phyloP scores from a whole-genome alignment of 495 filamentous ascomycete species.

The Pseudotulostoma volvatum region DNA sequence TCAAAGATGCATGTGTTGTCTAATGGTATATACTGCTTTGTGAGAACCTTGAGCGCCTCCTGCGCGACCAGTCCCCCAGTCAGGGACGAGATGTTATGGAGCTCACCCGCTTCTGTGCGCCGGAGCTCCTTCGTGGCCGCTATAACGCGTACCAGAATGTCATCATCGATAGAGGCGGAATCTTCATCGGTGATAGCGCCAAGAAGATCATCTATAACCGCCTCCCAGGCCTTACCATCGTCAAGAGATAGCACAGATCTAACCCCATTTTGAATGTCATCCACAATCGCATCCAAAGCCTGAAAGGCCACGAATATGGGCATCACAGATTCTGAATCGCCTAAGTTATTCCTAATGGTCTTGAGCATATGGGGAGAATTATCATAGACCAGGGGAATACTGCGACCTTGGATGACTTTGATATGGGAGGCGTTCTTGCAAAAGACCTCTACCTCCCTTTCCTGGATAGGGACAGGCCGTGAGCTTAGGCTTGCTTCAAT shows the following conservation, averaged over 20 bases:
- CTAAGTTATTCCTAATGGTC: constrained; percentile 17
- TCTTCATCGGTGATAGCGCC: constrained; percentile 30
- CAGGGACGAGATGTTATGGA: constrained; percentile 88
- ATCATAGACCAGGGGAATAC: constrained; percentile 30
- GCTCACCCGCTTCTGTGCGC: constrained; percentile 65
- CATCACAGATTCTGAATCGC: constrained; percentile 44
- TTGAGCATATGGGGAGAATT: constrained; percentile 17
- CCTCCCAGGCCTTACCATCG: constrained; percentile 20
- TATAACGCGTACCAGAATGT: constrained; percentile 23
- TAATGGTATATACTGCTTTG: constrained; percentile 87
- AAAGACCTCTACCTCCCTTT: constrained; percentile 76
- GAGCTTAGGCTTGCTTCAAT: constrained; percentile 37
- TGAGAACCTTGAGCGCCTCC: constrained; percentile 91
- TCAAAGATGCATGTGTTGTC: constrained; percentile 92
- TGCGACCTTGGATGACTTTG: constrained; percentile 58
- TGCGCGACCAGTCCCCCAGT: constrained; percentile 87
- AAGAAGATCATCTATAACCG: constrained; percentile 28
- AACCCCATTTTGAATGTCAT: constrained; percentile 20
- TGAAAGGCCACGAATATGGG: constrained; percentile 61
- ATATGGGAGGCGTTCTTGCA: constrained; percentile 93
- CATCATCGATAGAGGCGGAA: constrained; percentile 27
- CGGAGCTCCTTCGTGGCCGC: constrained; percentile 49
- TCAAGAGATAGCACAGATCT: constrained; percentile 14
- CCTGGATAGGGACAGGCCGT: constrained; percentile 34
- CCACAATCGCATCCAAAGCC: constrained; percentile 39